phyloP scores from a whole-genome alignment of 352 stramenopile species.

The Pythium dissimile region DNA sequence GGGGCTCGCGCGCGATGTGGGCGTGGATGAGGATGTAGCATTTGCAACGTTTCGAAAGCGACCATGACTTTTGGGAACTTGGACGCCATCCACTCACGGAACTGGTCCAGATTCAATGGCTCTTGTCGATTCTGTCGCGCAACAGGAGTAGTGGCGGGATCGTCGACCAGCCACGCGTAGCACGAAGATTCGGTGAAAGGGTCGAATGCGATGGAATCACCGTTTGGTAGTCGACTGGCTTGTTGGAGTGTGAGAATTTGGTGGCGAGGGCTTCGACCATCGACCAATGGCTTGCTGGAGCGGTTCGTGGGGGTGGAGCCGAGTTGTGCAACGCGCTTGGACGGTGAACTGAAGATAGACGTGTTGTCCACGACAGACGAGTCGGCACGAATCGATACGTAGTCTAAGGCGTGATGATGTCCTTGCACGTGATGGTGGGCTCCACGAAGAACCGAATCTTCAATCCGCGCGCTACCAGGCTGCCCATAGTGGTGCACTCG shows the following conservation, averaged over 20 bases:
- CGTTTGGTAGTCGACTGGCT: too few species aligned
- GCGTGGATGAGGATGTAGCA: constrained; percentile 11
- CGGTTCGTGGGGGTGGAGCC: background rate
- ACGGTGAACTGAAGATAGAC: constrained; percentile 4
- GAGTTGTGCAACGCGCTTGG: background rate
- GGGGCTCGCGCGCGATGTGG: background rate
- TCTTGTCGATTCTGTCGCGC: constrained; percentile 18
- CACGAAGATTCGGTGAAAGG: constrained; percentile 34
- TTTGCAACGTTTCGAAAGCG: constrained; percentile 1
- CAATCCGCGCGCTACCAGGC: background rate
- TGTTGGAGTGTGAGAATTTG: background rate
- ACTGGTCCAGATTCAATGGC: constrained; percentile 14
- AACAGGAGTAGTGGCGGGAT: constrained; percentile 8
- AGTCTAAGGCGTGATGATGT: background rate
- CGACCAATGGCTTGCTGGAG: background rate
- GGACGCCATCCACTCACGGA: constrained; percentile 28
- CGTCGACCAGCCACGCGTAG: constrained; percentile 30
- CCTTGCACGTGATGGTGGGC: background rate
- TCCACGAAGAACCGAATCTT: background rate
- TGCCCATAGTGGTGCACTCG: too few species aligned
- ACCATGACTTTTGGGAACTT: constrained; percentile 33
- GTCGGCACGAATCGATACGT: background rate
- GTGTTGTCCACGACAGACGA: background rate
- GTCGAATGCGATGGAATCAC: constrained; percentile 39
- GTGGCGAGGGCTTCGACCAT: background rate